Evolutionary conservation across 495 filamentous ascomycete genomes (phyloP).

Genomic region (Xylaria grammica): DNA sequence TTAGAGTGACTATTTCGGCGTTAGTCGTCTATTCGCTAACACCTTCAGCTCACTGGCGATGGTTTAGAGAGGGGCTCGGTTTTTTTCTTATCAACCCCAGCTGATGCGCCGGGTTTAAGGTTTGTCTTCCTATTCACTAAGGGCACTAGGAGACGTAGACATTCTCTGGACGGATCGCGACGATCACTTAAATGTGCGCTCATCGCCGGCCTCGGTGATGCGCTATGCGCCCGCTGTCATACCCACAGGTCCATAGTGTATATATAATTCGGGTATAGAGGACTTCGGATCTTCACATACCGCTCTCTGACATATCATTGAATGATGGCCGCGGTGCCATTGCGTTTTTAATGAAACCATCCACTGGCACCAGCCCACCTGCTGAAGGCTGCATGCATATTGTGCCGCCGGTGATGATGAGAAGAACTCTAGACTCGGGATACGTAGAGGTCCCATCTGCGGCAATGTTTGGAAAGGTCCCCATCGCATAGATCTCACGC

Average conservation of each 20-base stretch:
- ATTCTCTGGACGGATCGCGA: background rate
- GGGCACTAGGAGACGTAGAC: too few relatives aligned
- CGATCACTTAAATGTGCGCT: background rate
- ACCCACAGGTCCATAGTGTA: background rate
- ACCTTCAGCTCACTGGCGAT: background rate
- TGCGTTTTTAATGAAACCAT: slow-evolving; percentile 81
- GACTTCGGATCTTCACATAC: slow-evolving; percentile 36
- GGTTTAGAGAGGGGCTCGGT: background rate
- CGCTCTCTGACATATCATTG: slow-evolving; percentile 77
- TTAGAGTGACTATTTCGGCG: slow-evolving; percentile 33
- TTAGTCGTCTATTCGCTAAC: background rate
- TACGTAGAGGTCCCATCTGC: slow-evolving; percentile 27
- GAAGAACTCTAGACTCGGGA: slow-evolving; percentile 80
- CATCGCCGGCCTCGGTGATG: background rate
- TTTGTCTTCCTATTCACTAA: too few relatives aligned
- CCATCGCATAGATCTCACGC: slow-evolving; percentile 19
- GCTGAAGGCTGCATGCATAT: slow-evolving; percentile 88
- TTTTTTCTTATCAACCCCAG: background rate
- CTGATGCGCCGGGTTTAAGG: too few relatives aligned
- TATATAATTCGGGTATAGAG: background rate
- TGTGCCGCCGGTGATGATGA: slow-evolving; percentile 94
- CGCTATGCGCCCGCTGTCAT: background rate
- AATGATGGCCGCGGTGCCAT: slow-evolving; percentile 86
- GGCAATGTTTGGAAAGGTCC: slow-evolving; percentile 20
- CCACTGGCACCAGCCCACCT: slow-evolving; percentile 70